Base-by-base conservation (phyloP, 2,329 filamentous ascomycete species). In the Metarhizium sp. region DNA sequence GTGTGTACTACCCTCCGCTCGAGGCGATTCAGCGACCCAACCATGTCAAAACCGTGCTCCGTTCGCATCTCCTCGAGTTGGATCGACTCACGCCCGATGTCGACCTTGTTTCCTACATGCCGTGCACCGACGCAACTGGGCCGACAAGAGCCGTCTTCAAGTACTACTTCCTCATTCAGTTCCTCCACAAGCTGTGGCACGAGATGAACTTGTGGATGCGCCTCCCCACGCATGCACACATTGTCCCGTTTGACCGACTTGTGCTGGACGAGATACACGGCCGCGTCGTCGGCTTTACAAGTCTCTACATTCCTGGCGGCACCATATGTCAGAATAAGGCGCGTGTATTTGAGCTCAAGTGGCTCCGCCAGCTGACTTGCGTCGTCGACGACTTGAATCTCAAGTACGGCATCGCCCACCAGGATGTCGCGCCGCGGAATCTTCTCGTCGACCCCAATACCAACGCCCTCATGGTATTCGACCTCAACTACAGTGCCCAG, bases 321-420 rank as follows among this genome's bases (percentile, higher is more conserved):
- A 70, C 61, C 1, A 57, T 71, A 8, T 55, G 60, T 1, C 58
- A 65, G n/a, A 69, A 52, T 32, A 30, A 14, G 38, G 42, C 34
- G 34, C 50, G 38, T 1, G 13, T n/a, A 18, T 52, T 45, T 18
- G 32, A 32, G 36, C 36, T 52, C 38, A 14, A 52, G 50, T 45
- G 38, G 38, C 50, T 52, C 18, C 50, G 50, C 20, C 50, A 45
- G 50, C 50, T 43, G 38, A 45, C 36, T 64, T 56, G 55, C 36
- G 48, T 61, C 60, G 63, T 73, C 8, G 71, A 74, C 55, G 63
- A 67, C 36, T 60, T 74, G 42, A 73, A 74, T 53, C 59, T 73
- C 13, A 55, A 64, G 38, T 57, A 67, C 42, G 70, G 71, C 36
- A 66, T 74, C 51, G 58, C 62, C 36, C 72, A 75, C 59, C 66